A percentile compares a stretch with the other conserved stretches of the same genome.
Conservation (phyloP, 768 basidiomycete species). For the Lyophyllum semitale region DNA sequence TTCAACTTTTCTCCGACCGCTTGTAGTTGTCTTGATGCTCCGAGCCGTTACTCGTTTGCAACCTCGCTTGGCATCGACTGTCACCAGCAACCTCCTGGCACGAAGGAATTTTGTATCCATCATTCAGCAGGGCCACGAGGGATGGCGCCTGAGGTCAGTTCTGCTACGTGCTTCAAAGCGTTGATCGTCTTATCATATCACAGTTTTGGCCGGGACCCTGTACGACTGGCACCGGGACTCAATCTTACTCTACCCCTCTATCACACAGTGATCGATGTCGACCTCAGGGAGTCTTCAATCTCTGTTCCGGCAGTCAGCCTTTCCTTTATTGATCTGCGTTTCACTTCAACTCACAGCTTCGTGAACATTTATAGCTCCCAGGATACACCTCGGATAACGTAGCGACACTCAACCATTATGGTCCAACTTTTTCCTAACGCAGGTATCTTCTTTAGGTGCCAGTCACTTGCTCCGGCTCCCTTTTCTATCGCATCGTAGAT, state of each 20-base stretch:
- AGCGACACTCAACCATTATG: neutral
- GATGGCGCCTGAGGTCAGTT: constrained; percentile 47
- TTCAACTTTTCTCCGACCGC: neutral
- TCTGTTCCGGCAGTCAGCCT: constrained; percentile 41
- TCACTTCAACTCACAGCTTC: neutral
- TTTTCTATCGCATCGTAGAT: constrained; percentile 53
- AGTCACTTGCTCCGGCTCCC: constrained; percentile 51
- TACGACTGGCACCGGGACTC: constrained; percentile 45
- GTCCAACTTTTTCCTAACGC: neutral
- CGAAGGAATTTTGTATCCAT: constrained; percentile 46
- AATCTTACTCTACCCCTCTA: constrained; percentile 46
- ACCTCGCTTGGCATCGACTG: neutral
- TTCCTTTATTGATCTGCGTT: neutral
- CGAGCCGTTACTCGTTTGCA: neutral
- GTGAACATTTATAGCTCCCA: constrained; percentile 22
- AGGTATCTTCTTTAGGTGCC: constrained; percentile 48
- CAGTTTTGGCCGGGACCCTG: constrained; percentile 48
- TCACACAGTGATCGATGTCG: constrained; percentile 46
- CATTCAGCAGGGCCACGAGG: constrained; percentile 53
- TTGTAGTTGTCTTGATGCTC: neutral
- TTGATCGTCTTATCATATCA: neutral
- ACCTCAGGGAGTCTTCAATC: constrained; percentile 50
- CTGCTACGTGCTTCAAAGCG: neutral
- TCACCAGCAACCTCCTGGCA: neutral
- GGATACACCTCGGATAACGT: constrained; percentile 37